Conservation (phyloP, 148 eudicot genomes). For the Rhododendron griersonianum region DNA sequence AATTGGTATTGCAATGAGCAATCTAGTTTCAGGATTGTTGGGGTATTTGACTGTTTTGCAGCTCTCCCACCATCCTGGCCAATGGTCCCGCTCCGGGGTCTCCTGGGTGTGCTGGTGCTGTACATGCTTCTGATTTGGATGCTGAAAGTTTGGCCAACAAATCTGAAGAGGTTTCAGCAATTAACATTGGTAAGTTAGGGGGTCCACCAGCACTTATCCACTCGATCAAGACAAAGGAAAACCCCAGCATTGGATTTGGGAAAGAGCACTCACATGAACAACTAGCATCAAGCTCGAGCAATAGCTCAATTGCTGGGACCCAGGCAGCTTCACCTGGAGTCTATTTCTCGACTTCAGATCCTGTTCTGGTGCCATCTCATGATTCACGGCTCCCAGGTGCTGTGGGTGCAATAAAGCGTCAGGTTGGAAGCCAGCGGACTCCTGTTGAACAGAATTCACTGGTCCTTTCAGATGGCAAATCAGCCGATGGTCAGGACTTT, state of each 20-base stretch:
- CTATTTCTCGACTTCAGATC: constrained; percentile 53
- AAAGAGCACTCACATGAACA: constrained; percentile 18
- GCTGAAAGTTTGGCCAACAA: constrained; percentile 21
- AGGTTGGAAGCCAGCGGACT: constrained; percentile 35
- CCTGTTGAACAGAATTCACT: constrained; percentile 26
- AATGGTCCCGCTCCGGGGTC: constrained; percentile 41
- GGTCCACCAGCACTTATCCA: constrained; percentile 19
- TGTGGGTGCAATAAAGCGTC: constrained; percentile 47
- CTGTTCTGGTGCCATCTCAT: constrained; percentile 47
- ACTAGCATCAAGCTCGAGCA: constrained; percentile 22
- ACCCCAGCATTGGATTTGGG: constrained; percentile 19
- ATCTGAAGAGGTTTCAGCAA: constrained; percentile 21
- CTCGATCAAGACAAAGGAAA: constrained; percentile 30
- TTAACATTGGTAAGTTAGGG: constrained; percentile 16
- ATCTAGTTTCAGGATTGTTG: neutral
- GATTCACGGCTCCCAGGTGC: constrained; percentile 40
- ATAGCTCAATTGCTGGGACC: constrained; percentile 25
- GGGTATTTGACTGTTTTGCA: constrained; percentile 32
- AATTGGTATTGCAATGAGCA: constrained; percentile 3
- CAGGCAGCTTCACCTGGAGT: constrained; percentile 31
- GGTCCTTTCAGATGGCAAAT: constrained; percentile 37
- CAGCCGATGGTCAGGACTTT: constrained; percentile 34
- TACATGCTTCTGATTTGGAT: constrained; percentile 21
- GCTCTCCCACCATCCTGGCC: constrained; percentile 34
- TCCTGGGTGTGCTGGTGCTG: constrained; percentile 32